Percentiles rank a stretch among this genome's conserved stretches.
Evolutionary conservation across 2,329 filamentous ascomycete genomes (phyloP).

Genomic region (Botrytis fragariae): DNA sequence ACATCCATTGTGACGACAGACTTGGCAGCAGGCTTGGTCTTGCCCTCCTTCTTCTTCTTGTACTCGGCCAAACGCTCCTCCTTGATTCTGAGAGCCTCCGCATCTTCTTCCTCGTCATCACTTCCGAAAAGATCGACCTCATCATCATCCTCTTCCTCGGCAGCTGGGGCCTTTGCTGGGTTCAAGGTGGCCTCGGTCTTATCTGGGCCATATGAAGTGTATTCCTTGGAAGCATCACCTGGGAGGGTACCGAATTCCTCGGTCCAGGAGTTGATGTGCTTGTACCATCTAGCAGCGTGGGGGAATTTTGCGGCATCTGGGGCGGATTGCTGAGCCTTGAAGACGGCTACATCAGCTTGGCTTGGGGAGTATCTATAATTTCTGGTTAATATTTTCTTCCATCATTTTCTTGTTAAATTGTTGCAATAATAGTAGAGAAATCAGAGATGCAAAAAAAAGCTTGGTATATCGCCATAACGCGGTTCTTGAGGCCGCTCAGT

Average conservation of each 20-base stretch:
- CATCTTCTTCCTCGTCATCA: slow-evolving; percentile 92
- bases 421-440: slow-evolving; percentile 31
- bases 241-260: slow-evolving; percentile 87
- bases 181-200: slow-evolving; percentile 73
- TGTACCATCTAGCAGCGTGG: slow-evolving; percentile 96
- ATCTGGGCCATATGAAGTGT: slow-evolving; percentile 90
- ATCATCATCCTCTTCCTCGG: slow-evolving; percentile 74
- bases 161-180: slow-evolving; percentile 77
- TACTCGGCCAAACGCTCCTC: slow-evolving; percentile 92
- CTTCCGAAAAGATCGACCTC: slow-evolving; percentile 92
- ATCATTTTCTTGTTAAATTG: slow-evolving; percentile 22
- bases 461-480: slow-evolving; percentile 74
- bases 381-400: slow-evolving; percentile 23
- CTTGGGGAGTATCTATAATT: slow-evolving; percentile 58
- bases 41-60: slow-evolving; percentile 93
- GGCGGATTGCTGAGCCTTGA: slow-evolving; percentile 77
- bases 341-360: slow-evolving; percentile 94
- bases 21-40: slow-evolving; percentile 90
- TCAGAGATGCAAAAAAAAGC: slow-evolving; percentile 77
- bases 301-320: slow-evolving; percentile 87
- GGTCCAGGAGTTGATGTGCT: slow-evolving; percentile 93
- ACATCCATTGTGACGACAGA: slow-evolving; percentile 94
- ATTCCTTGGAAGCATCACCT: slow-evolving; percentile 85
- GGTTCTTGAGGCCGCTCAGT: slow-evolving; percentile 93
- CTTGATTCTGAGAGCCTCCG: slow-evolving; percentile 77